phyloP scores from a whole-genome alignment of 768 basidiomycete genomes.

The Boletus rufocinnamomeus region DNA sequence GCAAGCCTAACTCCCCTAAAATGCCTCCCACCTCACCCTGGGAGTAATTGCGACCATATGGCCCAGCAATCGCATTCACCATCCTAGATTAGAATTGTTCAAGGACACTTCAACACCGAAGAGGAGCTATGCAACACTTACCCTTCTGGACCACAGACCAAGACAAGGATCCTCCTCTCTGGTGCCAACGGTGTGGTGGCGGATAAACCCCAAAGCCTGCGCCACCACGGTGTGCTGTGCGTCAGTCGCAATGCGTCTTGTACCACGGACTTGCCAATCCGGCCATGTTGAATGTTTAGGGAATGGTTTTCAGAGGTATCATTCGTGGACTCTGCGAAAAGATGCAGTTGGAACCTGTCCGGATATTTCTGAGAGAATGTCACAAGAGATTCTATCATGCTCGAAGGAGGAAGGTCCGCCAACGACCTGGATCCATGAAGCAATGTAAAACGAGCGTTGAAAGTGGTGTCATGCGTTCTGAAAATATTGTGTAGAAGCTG shows the following conservation, averaged over 20 bases:
- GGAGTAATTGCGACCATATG: slow-evolving; percentile 72
- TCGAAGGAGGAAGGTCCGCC: slow-evolving; percentile 68
- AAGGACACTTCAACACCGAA: not conserved
- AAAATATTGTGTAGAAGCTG: slow-evolving; percentile 68
- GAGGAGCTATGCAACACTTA: slow-evolving; percentile 38
- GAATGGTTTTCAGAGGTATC: slow-evolving; percentile 21
- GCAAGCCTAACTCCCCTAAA: slow-evolving; percentile 63
- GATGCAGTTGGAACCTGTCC: slow-evolving; percentile 52
- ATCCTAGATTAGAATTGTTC: slow-evolving; percentile 48
- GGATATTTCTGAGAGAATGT: slow-evolving; percentile 52
- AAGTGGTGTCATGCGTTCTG: slow-evolving; percentile 22
- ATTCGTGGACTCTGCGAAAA: slow-evolving; percentile 60
- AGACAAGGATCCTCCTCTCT: slow-evolving; percentile 55
- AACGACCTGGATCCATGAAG: slow-evolving; percentile 68
- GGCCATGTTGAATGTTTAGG: slow-evolving; percentile 45
- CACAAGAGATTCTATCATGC: slow-evolving; percentile 55
- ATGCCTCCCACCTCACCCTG: slow-evolving; percentile 73
- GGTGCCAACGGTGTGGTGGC: slow-evolving; percentile 5
- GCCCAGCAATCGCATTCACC: slow-evolving; percentile 73
- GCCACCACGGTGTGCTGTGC: slow-evolving; percentile 34
- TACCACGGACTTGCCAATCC: slow-evolving; percentile 55
- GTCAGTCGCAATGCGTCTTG: slow-evolving; percentile 41
- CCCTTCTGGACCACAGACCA: slow-evolving; percentile 87
- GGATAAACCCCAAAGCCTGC: slow-evolving; percentile 21
- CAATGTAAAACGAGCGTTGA: slow-evolving; percentile 63